A percentile compares a stretch with the other conserved stretches of the same genome.
Evolutionary conservation across 306 rosid genomes (phyloP).

Genomic region (Casuarina equisetifolia): DNA sequence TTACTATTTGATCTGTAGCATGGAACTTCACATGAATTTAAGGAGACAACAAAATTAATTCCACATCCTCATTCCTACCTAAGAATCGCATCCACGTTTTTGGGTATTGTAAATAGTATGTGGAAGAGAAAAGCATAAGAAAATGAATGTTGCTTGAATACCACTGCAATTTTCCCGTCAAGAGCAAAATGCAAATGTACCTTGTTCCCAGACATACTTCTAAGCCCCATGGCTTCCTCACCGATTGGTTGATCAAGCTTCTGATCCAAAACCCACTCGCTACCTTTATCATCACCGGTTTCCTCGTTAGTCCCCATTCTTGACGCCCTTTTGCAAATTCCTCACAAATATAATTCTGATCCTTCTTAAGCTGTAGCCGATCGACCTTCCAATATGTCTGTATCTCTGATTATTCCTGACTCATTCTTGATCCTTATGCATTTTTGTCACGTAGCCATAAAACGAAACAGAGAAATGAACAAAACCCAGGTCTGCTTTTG

Average conservation of each 20-base stretch:
- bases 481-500: background rate
- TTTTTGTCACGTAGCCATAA: slow-evolving; percentile 8
- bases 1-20: too few relatives aligned
- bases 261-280: slow-evolving; percentile 21
- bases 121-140: background rate
- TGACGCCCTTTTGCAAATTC: slow-evolving; percentile 49
- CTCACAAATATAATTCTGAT: slow-evolving; percentile 26
- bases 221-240: slow-evolving; percentile 18
- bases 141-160: background rate
- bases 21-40: too few relatives aligned
- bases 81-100: too few relatives aligned
- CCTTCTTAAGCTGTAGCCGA: too few relatives aligned
- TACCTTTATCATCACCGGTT: slow-evolving; percentile 24
- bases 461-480: slow-evolving; percentile 17
- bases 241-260: slow-evolving; percentile 29
- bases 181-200: slow-evolving; percentile 4
- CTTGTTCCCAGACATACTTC: slow-evolving; percentile 6
- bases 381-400: too few relatives aligned
- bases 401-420: too few relatives aligned
- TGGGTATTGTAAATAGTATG: too few relatives aligned
- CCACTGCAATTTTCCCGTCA: too few relatives aligned
- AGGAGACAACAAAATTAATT: too few relatives aligned
- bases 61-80: too few relatives aligned
- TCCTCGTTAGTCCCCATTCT: slow-evolving; percentile 58
- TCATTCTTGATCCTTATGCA: too few relatives aligned